A percentile compares a stretch with the other conserved stretches of the same genome.
These are phyloP conservation scores for Scheffersomyces illinoinensis DNA, from an alignment of 1,139 yeast species.

Conservation along the genomic window DNA sequence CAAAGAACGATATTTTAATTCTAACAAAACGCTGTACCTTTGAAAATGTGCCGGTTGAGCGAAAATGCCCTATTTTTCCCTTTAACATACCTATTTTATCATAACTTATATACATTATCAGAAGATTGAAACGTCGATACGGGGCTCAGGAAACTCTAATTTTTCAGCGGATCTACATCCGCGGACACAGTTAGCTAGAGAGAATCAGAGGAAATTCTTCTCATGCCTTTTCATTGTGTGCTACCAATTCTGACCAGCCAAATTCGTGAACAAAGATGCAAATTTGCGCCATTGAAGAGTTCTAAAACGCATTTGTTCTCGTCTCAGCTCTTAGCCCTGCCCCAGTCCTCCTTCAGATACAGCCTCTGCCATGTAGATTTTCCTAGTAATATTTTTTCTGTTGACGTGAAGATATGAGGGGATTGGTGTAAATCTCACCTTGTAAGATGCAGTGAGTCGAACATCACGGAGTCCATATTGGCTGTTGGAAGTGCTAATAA, in stretches of 20 bases:
- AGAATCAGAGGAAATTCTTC: neutral
- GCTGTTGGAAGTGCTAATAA: neutral
- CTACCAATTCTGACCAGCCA: neutral
- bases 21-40: too few relatives aligned
- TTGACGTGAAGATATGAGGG: neutral
- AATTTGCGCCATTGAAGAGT: neutral
- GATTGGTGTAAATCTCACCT: neutral
- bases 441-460: neutral
- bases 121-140: neutral
- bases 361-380: neutral
- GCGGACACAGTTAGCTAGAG: neutral
- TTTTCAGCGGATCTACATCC: neutral
- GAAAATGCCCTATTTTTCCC: too few relatives aligned
- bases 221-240: too few relatives aligned
- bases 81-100: too few relatives aligned
- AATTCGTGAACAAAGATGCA: neutral
- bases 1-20: too few relatives aligned
- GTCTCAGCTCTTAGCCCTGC: neutral
- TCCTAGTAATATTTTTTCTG: neutral
- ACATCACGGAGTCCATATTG: neutral
- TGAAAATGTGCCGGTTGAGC: too few relatives aligned
- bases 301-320: neutral
- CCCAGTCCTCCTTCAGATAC: neutral
- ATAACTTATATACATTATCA: too few relatives aligned
- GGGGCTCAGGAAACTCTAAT: neutral